Base-by-base conservation (phyloP, 139 green algal species). In the Helicosporidium sp. region DNA sequence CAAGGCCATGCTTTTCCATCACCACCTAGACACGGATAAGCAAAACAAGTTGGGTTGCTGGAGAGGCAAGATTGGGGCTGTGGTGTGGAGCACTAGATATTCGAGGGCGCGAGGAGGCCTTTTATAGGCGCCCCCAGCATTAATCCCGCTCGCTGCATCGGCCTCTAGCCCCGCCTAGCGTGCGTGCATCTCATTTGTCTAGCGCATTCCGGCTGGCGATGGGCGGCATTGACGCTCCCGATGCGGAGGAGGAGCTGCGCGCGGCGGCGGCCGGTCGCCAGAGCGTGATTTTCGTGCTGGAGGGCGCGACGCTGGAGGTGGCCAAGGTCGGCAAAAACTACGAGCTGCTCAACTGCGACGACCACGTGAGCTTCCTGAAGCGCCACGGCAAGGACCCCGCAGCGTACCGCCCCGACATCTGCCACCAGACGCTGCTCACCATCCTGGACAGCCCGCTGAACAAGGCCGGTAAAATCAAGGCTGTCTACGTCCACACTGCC, bases 391-490 rank as follows among this genome's bases (percentile, higher is more conserved):
- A 83, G 52, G 82, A 96, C 59, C 80, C 85, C 2, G 74, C 74
- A 0, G 33, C 77, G 1, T 93, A 91, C 61, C 64, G 88, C 0
- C 88, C 88, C 6, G 88, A 97, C 58, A 94, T 97, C 49, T 68
- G 57, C 33, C 88, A 96, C 54, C 88, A 92, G 80, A 76, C 82
- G 16, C 62, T 97, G 29, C 51, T 97, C 24, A 64, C 71, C 24
- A 89, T 97, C 29, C 64, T 96, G 33, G 87, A 97, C 68, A 91
- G 75, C 54, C 87, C 88, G 0, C 49, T 96, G 6, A 90, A 92
- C 71, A 97, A 94, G 58, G 77, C 79, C 3, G 86, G 85, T 2
- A 77, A 76, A 19, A 41, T 95, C 7, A 92, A 92, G 60, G 76
- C 43, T 16, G 36, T 97, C 7, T 95, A 85, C 51, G 66, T 97